Percentiles rank a stretch among this genome's conserved stretches.
Evolutionary conservation across 2,329 filamentous ascomycete species (phyloP).

Genomic region (Annulohypoxylon truncatum): DNA sequence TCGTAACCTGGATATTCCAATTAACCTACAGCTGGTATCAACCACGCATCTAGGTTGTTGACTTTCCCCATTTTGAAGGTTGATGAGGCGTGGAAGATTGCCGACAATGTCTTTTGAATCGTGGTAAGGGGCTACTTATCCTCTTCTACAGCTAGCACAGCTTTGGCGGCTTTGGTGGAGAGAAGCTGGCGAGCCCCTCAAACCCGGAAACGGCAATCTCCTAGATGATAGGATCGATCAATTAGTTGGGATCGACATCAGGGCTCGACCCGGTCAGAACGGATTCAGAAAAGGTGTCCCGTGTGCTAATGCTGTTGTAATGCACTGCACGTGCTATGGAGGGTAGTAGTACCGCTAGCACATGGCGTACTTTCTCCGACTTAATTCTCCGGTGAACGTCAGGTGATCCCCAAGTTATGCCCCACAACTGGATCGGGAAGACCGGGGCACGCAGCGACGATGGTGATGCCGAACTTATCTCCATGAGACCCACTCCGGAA

Average conservation of each 20-base stretch:
- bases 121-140: conserved; percentile 65
- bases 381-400: too few relatives aligned
- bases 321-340: too few relatives aligned
- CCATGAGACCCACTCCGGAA: conserved; percentile 53
- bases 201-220: conserved; percentile 74
- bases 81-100: not conserved
- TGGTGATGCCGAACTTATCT: conserved; percentile 57
- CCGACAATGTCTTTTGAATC: conserved; percentile 38
- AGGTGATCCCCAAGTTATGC: conserved; percentile 68
- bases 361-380: conserved; percentile 48
- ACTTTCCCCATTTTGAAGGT: too few relatives aligned
- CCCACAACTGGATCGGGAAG: too few relatives aligned
- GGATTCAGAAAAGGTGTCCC: too few relatives aligned
- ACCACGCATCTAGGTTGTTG: too few relatives aligned
- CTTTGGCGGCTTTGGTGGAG: conserved; percentile 69
- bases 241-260: conserved; percentile 50
- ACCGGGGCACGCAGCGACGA: conserved; percentile 66
- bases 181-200: conserved; percentile 71
- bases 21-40: too few relatives aligned
- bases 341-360: too few relatives aligned
- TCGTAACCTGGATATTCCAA: too few relatives aligned
- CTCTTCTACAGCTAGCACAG: conserved; percentile 68
- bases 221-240: conserved; percentile 59
- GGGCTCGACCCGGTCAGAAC: too few relatives aligned
- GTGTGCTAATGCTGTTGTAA: too few relatives aligned